phyloP scores from a whole-genome alignment of 495 filamentous ascomycete species.

The Bryoglossum gracile region DNA sequence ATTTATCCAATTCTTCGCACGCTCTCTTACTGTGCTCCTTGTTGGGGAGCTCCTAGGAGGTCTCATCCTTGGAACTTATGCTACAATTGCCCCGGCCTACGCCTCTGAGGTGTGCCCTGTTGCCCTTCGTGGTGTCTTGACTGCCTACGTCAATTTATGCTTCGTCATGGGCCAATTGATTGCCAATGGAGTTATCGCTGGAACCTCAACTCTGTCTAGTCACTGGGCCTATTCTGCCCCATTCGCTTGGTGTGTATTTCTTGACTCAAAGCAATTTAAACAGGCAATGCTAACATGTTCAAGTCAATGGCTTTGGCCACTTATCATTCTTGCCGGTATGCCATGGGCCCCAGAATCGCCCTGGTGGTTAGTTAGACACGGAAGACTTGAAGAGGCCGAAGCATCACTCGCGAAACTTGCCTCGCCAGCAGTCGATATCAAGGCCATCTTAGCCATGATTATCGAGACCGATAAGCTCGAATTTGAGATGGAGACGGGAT shows the following conservation, averaged over 20 bases:
- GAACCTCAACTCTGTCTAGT: constrained; percentile 24
- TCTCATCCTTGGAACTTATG: constrained; percentile 63
- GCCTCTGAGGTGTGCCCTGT: constrained; percentile 24
- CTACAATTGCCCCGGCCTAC: constrained; percentile 45
- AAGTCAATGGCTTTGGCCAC: constrained; percentile 40
- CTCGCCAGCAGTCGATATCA: constrained; percentile 39
- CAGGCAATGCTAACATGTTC: too few species aligned
- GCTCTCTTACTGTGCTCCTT: constrained; percentile 50
- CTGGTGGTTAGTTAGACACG: constrained; percentile 66
- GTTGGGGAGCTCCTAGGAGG: constrained; percentile 65
- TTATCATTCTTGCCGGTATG: constrained; percentile 34
- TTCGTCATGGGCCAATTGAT: constrained; percentile 64
- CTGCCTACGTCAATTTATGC: constrained; percentile 46
- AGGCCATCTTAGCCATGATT: constrained; percentile 45
- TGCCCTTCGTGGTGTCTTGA: constrained; percentile 18
- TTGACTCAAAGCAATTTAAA: too few species aligned
- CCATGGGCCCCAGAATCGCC: constrained; percentile 41
- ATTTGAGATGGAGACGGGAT: constrained; percentile 50
- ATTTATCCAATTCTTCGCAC: constrained; percentile 55
- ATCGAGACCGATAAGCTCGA: constrained; percentile 59
- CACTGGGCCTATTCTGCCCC: constrained; percentile 49
- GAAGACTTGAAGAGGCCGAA: constrained; percentile 60
- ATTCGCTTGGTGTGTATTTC: constrained; percentile 34
- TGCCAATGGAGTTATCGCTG: constrained; percentile 51
- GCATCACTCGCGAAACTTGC: constrained; percentile 55